Conservation (phyloP, 805 yeast genomes). For the Millerozyma miso region DNA sequence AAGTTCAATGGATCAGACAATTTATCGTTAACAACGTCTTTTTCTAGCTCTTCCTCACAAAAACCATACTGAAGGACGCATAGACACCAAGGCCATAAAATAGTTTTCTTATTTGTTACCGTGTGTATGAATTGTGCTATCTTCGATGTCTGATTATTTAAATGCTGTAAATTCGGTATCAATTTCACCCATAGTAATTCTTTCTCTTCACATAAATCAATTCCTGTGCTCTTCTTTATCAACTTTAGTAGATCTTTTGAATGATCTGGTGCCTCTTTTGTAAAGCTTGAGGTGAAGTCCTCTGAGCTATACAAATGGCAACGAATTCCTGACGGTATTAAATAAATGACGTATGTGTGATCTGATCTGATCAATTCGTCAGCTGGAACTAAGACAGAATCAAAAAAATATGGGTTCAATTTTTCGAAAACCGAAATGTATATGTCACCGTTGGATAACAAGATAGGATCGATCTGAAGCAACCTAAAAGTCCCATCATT, state of each 20-base stretch:
- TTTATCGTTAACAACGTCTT: slow-evolving; percentile 3
- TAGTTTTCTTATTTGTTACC: slow-evolving; percentile 50
- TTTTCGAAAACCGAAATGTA: slow-evolving; percentile 26
- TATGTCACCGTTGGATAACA: slow-evolving; percentile 37
- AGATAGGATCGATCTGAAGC: slow-evolving; percentile 33
- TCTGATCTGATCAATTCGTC: slow-evolving; percentile 7
- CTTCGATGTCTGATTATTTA: slow-evolving; percentile 63
- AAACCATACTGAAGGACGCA: slow-evolving; percentile 55
- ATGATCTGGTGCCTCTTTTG: slow-evolving; percentile 16
- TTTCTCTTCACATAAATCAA: slow-evolving; percentile 16
- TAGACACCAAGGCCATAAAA: slow-evolving; percentile 70
- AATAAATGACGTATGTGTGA: slow-evolving; percentile 30
- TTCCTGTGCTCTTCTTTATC: slow-evolving; percentile 32
- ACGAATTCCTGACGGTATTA: slow-evolving; percentile 40
- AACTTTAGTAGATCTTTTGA: slow-evolving; percentile 26
- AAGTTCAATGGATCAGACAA: slow-evolving; percentile 27
- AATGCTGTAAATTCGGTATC: slow-evolving; percentile 62
- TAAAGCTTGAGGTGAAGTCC: slow-evolving; percentile 15
- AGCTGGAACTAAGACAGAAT: slow-evolving; percentile 16
- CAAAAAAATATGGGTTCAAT: slow-evolving; percentile 21
- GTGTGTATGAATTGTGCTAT: slow-evolving; percentile 54
- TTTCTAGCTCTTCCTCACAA: slow-evolving; percentile 17
- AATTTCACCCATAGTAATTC: slow-evolving; percentile 58
- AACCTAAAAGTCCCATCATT: slow-evolving; percentile 10
- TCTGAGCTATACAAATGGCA: slow-evolving; percentile 36